Conservation (phyloP, 148 eudicot species). For the Talinum fruticosum region DNA sequence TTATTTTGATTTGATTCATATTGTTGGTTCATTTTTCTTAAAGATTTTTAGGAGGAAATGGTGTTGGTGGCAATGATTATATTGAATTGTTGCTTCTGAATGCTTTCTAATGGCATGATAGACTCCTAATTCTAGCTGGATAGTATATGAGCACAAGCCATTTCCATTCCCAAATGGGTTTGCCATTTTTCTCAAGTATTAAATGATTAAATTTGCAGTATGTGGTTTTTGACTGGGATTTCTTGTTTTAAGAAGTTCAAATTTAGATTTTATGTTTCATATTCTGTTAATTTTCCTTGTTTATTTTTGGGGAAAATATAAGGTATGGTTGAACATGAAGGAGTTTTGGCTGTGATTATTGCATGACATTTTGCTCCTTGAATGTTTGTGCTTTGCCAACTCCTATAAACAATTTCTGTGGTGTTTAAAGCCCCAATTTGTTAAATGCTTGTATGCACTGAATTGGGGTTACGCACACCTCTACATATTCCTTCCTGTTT, state of each 20-base stretch:
- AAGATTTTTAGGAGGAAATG: background rate
- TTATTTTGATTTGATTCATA: too few species aligned
- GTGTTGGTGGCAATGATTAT: conserved; percentile 1
- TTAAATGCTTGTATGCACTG: too few species aligned
- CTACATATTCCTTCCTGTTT: background rate
- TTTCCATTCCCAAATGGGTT: background rate
- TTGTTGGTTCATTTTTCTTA: background rate
- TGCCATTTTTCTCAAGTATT: too few species aligned
- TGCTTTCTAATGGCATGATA: background rate
- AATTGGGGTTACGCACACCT: conserved; percentile 19
- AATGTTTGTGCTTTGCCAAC: conserved; percentile 11
- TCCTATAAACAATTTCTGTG: conserved; percentile 3
- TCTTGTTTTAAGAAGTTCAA: background rate
- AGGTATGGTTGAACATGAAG: background rate
- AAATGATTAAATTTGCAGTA: background rate
- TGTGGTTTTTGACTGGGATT: background rate
- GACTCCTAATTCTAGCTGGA: conserved; percentile 22
- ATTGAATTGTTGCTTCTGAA: background rate
- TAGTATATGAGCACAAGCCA: conserved; percentile 23
- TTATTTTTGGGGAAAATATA: too few species aligned
- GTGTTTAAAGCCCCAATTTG: conserved; percentile 17
- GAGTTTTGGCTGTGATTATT: background rate
- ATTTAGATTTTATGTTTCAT: background rate
- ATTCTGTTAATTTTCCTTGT: too few species aligned
- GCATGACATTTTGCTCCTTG: background rate